Evolutionary conservation across 176 grass and related monocot genomes (phyloP), one percentile per base, ranked within the genome.

Genomic region (Panicum miliaceum): DNA sequence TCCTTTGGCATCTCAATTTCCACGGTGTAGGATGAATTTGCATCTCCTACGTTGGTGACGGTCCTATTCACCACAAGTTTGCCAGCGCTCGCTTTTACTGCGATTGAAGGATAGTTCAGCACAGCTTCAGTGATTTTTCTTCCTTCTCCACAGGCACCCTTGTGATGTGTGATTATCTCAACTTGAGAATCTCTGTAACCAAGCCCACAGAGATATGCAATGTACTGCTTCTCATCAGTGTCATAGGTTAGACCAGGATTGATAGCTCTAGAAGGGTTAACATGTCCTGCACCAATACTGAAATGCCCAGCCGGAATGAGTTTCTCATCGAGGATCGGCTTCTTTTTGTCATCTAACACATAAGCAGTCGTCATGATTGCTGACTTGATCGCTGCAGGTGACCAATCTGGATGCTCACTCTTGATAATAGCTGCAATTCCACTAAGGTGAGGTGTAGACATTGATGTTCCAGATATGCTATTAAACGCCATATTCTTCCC

Each of bases 281-380:
- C 82, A 53, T 86, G 86, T 4, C 90, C 86, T 8, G 90, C 72
- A 16, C 90, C 90, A 10, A 68, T 50, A 11, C 73, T 32, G 54
- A 89, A 92, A 63, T 79, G 67, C 12, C 56, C 48, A 12, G 86
- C 86, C 0, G 35, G 48, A 8, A 32, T 41, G 14, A 68, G 34
- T 23, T 36, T 64, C 41, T 89, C 86, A 68, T 89, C 83, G 6
- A 64, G 13, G 36, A 92, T 86, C 0, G 79, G 78, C 46, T 70
- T 84, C 12, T 76, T 72, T 6, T 43, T 42, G 22, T 32, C 6
- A 73, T 76, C 73, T 5, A 58, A 0, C 15, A 64, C 19, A 26
- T 92, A 61, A 2, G 89, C n/a, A 2, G 85, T 85, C 0, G 85
- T 88, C 89, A 91, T 91, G 36, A 91, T 88, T 26, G 87, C 87